phyloP scores from a whole-genome alignment of 306 rosid genomes.

The Canavalia ensiformis region DNA sequence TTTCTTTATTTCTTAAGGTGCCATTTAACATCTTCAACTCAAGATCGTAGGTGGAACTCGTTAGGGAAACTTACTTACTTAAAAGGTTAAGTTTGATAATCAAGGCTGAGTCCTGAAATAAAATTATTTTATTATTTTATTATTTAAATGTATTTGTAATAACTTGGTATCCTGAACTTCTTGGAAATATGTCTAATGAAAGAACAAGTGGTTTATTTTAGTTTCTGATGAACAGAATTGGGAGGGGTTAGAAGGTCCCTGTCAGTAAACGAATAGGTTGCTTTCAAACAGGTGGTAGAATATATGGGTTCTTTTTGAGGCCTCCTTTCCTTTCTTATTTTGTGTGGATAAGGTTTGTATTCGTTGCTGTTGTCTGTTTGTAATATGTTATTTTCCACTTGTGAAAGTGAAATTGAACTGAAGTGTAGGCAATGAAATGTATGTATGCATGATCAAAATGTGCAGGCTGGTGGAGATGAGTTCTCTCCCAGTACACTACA shows the following conservation, averaged over 20 bases:
- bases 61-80: no score
- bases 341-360: conserved; percentile 25
- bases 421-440: neutral
- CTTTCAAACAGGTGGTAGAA: conserved; percentile 64
- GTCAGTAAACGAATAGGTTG: conserved; percentile 59
- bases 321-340: conserved; percentile 50
- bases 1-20: neutral
- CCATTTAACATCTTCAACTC: neutral
- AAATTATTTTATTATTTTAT: neutral
- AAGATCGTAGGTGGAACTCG: neutral
- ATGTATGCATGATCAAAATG: conserved; percentile 5
- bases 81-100: neutral
- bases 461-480: conserved; percentile 35
- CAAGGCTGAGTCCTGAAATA: neutral
- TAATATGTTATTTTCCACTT: conserved; percentile 28
- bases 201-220: conserved; percentile 9
- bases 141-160: neutral
- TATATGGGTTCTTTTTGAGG: conserved; percentile 44
- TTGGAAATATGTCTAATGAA: neutral
- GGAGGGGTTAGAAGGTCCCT: conserved; percentile 64
- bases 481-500: conserved; percentile 30
- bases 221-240: neutral
- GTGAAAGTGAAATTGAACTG: conserved; percentile 29
- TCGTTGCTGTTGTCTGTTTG: neutral
- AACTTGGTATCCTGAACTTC: neutral